Percentiles rank a stretch among this genome's conserved stretches.
Evolutionary conservation across 768 basidiomycete genomes (phyloP).

Genomic region (Tricholoma matsutake): DNA sequence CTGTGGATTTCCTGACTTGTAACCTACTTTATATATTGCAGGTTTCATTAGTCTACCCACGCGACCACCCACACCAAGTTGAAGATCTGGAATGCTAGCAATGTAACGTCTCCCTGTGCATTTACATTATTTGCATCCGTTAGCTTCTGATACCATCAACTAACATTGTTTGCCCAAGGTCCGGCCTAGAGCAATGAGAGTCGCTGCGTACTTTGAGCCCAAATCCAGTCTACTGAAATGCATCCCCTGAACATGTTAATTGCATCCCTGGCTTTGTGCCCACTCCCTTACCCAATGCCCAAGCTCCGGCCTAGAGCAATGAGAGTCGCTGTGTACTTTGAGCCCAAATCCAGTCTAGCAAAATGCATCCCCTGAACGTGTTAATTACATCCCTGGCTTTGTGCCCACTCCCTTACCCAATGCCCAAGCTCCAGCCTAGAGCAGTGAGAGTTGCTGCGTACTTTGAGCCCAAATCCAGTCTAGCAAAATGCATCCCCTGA

Average conservation of each 20-base stretch:
- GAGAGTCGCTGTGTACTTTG: too few species aligned
- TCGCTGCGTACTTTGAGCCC: too few species aligned
- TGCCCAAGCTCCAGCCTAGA: not conserved
- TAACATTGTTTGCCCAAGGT: not conserved
- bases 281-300: too few species aligned
- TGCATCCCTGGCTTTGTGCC: too few species aligned
- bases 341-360: too few species aligned
- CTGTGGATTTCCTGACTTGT: conserved; percentile 1
- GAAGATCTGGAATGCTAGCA: not conserved
- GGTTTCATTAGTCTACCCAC: not conserved
- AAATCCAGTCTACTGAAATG: too few species aligned
- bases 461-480: not conserved
- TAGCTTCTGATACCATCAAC: not conserved
- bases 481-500: not conserved
- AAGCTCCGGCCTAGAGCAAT: too few species aligned
- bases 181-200: too few species aligned
- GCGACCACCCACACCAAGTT: not conserved
- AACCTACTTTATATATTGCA: not conserved
- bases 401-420: too few species aligned
- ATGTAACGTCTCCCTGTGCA: not conserved
- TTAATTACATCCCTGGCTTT: not conserved
- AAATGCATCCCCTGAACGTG: too few species aligned
- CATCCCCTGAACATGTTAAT: too few species aligned
- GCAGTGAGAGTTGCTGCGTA: not conserved
- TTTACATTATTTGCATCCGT: not conserved